Conservation (phyloP, 169 alveolate species). For the Eimeria sp. region DNA sequence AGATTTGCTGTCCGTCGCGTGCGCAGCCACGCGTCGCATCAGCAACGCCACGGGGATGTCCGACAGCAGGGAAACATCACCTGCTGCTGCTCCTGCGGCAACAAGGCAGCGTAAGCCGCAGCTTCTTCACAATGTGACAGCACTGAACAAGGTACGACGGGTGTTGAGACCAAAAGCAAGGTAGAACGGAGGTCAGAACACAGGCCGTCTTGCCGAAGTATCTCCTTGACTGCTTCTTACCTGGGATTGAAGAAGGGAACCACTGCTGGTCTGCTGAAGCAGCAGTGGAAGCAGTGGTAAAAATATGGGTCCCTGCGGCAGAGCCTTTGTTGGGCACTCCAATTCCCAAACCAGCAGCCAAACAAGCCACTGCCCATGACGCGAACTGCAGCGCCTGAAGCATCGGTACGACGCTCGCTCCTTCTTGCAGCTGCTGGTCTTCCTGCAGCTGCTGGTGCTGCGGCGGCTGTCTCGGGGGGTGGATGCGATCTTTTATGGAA, state of each 20-base stretch:
- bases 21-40: conserved; percentile 75
- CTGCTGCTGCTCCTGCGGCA: conserved; percentile 7
- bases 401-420: conserved; percentile 41
- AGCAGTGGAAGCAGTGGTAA: not conserved
- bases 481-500: conserved; percentile 54
- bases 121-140: not conserved
- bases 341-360: conserved; percentile 55
- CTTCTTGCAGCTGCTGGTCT: conserved; percentile 1
- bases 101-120: conserved; percentile 7
- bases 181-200: not conserved
- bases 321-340: not conserved
- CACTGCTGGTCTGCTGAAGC: conserved; percentile 5
- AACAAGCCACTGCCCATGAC: conserved; percentile 66
- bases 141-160: not conserved
- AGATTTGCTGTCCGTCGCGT: conserved; percentile 66
- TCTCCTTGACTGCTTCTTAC: not conserved
- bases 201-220: not conserved
- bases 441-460: conserved; percentile 1
- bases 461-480: not conserved
- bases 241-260: not conserved
- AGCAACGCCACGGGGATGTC: conserved; percentile 37
- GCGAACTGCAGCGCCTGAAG: conserved; percentile 73
- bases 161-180: not conserved
- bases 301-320: not conserved
- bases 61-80: conserved; percentile 9